Evolutionary conservation across 2,329 filamentous ascomycete genomes (phyloP).

Genomic region (Taxawa tesnikishii): DNA sequence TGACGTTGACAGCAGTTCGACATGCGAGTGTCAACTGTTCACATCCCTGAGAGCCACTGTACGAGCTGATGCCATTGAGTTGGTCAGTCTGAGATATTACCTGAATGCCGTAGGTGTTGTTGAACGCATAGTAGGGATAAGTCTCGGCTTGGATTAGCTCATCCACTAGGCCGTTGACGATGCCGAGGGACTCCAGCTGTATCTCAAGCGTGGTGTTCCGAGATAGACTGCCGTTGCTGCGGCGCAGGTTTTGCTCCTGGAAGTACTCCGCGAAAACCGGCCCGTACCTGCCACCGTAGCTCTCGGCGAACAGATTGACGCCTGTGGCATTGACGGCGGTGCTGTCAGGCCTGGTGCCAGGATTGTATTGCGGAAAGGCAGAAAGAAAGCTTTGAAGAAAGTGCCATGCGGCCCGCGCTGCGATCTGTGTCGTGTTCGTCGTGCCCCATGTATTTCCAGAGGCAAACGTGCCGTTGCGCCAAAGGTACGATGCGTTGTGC

Average conservation of each 20-base stretch:
- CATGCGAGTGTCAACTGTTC: slow-evolving; percentile 27
- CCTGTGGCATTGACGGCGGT: slow-evolving; percentile 30
- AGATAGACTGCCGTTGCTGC: slow-evolving; percentile 37
- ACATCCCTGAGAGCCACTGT: slow-evolving; percentile 39
- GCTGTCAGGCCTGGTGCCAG: slow-evolving; percentile 26
- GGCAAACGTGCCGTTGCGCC: slow-evolving; percentile 53
- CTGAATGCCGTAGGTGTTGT: slow-evolving; percentile 54
- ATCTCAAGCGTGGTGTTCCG: slow-evolving; percentile 44
- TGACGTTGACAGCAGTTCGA: slow-evolving; percentile 15
- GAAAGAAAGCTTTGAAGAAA: slow-evolving; percentile 48
- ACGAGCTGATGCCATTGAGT: slow-evolving; percentile 30
- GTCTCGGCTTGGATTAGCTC: slow-evolving; percentile 46
- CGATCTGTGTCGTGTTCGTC: slow-evolving; percentile 22
- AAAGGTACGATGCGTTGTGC: slow-evolving; percentile 23
- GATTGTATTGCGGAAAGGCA: slow-evolving; percentile 24
- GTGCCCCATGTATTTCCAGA: slow-evolving; percentile 31
- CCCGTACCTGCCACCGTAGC: slow-evolving; percentile 51
- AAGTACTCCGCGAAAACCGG: slow-evolving; percentile 48
- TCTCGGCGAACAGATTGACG: slow-evolving; percentile 54
- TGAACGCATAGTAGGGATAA: slow-evolving; percentile 45
- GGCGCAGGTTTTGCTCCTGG: slow-evolving; percentile 49
- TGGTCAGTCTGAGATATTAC: slow-evolving; percentile 42
- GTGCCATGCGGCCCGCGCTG: slow-evolving; percentile 45
- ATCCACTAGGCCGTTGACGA: slow-evolving; percentile 62
- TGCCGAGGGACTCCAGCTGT: slow-evolving; percentile 50